Base-by-base conservation (phyloP, 1,284 basidiomycete species). In the Neonothopanus nambi region DNA sequence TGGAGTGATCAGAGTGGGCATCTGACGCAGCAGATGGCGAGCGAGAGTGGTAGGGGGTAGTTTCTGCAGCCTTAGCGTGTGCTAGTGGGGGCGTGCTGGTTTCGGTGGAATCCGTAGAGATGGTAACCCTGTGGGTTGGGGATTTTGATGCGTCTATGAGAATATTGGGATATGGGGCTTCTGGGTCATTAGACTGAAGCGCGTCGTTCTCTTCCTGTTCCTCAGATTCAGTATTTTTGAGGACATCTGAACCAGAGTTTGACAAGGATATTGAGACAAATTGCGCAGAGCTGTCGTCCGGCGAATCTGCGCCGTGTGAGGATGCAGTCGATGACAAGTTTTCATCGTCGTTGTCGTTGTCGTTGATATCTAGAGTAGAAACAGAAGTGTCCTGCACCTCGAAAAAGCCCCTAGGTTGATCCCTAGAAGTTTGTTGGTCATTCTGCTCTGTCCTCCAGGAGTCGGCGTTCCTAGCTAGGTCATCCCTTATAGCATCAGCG, bases 331-430 rank as follows among this genome's bases (percentile, higher is more conserved):
- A 12, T 64, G 63, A 37, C 37, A 36, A 24, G 8, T 13, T 8
- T 9, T 33, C 33, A 26, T 56, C 51, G 21, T n/a, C n/a, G n/a
- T n/a, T n/a, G n/a, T n/a, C n/a, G n/a, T n/a, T n/a, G n/a, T 26
- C 48, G 51, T 78, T 71, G 37, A 84, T 78, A 61, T 79, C 75
- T 45, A 84, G 70, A 0, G 81, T 84, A 13, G 85, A 84, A 42
- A 84, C 76, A 15, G 82, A 83, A 13, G 71, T 71, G 63, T 52
- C 65, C 54, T 63, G 57, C 39, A 60, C 59, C 45, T 62, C 55
- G 20, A 73, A 66, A 52, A 71, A 70, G 30, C 66, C 67, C 48
- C 67, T 69, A 21, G 61, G 57, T 57, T 57, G 3, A 12, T 63
- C 63, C 24, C 61, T 53, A 17, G 61, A 51, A 17, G 59, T 52